Conservation (phyloP, 805 yeast genomes). For the Isabelozyma pseudorhagii region DNA sequence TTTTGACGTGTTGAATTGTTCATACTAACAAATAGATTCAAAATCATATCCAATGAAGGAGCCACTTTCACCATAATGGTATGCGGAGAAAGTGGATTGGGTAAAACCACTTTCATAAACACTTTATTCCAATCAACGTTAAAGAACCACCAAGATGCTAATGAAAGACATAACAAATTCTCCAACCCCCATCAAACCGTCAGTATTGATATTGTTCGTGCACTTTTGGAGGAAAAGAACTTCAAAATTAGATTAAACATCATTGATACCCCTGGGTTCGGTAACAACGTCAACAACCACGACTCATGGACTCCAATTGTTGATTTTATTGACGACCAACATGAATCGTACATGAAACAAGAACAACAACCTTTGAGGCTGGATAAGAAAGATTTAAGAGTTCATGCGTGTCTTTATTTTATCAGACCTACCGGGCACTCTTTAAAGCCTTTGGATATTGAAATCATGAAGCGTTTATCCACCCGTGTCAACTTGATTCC, state of each 20-base stretch:
- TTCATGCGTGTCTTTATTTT: constrained; percentile 86
- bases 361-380: constrained; percentile 85
- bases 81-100: constrained; percentile 89
- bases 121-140: constrained; percentile 76
- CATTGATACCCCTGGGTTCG: constrained; percentile 93
- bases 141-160: constrained; percentile 55
- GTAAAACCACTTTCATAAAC: constrained; percentile 88
- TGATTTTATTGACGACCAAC: constrained; percentile 90
- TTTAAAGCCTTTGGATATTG: constrained; percentile 82
- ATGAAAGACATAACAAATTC: constrained; percentile 57
- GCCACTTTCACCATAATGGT: constrained; percentile 79
- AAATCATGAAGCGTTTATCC: constrained; percentile 79
- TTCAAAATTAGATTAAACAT: constrained; percentile 74
- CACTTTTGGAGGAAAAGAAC: constrained; percentile 81
- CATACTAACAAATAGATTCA: constrained; percentile 44
- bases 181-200: constrained; percentile 60
- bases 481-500: constrained; percentile 85
- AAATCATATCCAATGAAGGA: constrained; percentile 71
- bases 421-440: constrained; percentile 90
- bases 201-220: constrained; percentile 74
- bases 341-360: constrained; percentile 82
- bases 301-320: constrained; percentile 84
- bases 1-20: neutral
- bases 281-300: constrained; percentile 82
- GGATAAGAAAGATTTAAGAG: constrained; percentile 73